Base-by-base conservation (phyloP, 805 yeast genomes). In the Schizosaccharomyces japonicus region DNA sequence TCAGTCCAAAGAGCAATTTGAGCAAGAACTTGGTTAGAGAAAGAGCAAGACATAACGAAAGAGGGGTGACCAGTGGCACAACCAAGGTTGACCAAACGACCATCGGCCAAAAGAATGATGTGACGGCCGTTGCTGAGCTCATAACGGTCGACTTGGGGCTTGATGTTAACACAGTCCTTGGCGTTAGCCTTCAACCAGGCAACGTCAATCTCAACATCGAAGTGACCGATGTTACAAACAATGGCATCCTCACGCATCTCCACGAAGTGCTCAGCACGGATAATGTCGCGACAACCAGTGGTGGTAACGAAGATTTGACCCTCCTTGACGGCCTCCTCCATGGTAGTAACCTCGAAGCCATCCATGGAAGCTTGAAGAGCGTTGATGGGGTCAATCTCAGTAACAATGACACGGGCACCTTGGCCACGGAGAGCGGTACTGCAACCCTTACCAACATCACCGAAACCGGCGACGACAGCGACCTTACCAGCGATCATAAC, bases 361-460 rank as follows among this genome's bases (percentile, higher is more conserved):
- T 87, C 81, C 67, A 90, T 95, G 59, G 96, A 95, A 58, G 98
- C 98, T 75, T 87, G 98, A 62, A 87, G 75, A 58, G 98, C 98
- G 67, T 87, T 87, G 72, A 87, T 87, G 63, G 98, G 98, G 69
- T 87, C 98, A 61, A 87, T 72, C 74, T 87, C 98, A 58, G 96
- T 80, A 62, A 87, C 84, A 56, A 90, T 75, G 59, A 87, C 98
- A 69, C 95, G 81, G 57, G 98, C 95, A 73, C 98, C 98, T 95
- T 87, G 85, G 64, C 92, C 85, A 71, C 82, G 79, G 62, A 90
- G 76, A 56, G 98, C 94, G 82, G 84, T 80, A 66, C 95, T 95
- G 76, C 98, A 87, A 68, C 98, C 98, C 73, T 87, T 87, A 73
- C 98, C 98, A 63, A 87, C 98, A 66, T 87, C 98, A 76, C 98